Base-by-base conservation (phyloP, 805 yeast species). In the Grigorovia jiainica region DNA sequence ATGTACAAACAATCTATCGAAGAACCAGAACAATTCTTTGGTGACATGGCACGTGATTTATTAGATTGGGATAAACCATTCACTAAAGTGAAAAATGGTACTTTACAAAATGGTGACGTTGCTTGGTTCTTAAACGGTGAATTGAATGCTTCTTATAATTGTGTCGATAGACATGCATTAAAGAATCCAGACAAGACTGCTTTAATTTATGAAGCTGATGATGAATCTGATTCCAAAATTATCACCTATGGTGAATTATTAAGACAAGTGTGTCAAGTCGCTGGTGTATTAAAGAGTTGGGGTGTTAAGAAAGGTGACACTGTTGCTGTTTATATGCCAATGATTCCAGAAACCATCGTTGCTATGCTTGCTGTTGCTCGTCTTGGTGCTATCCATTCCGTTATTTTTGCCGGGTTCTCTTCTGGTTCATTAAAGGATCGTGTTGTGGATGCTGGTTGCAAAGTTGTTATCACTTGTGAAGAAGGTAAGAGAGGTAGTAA, bases 401-500 rank as follows among this genome's bases (percentile, higher is more conserved):
- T 92, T 41, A 82, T 90, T 42, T 90, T 90, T 68, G 98, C 97
- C 31, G 98, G 98, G 18, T 90, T 90, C 69, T 81, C 94, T 27
- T 81, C 96, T 1, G 92, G 95, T 38, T 90, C 97, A 19, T 77
- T 90, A 59, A 76, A 74, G 58, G 98, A 92, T 67, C 80, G 98
- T 64, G 81, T 92, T 51, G 73, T 73, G 45, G 95, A 90, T 63
- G 97, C 95, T 24, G 75, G 78, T 57, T 83, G 87, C 47, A 79
- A 77, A 63, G 82, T 85, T 46, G 82, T 90, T 50, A 86, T 92
- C 64, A 90, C 98, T 47, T 82, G 92, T 54, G 97, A 92, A 66
- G 96, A 87, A 67, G 89, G 94, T 47, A 82, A 81, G 65, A 82
- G 97, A 67, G 98, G 97, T 59, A 95, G 95, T 49, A 90, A 87